Evolutionary conservation across 2,329 filamentous ascomycete species (phyloP), one percentile per base, ranked within the genome.

Genomic region (Aspergillus aculeatus): DNA sequence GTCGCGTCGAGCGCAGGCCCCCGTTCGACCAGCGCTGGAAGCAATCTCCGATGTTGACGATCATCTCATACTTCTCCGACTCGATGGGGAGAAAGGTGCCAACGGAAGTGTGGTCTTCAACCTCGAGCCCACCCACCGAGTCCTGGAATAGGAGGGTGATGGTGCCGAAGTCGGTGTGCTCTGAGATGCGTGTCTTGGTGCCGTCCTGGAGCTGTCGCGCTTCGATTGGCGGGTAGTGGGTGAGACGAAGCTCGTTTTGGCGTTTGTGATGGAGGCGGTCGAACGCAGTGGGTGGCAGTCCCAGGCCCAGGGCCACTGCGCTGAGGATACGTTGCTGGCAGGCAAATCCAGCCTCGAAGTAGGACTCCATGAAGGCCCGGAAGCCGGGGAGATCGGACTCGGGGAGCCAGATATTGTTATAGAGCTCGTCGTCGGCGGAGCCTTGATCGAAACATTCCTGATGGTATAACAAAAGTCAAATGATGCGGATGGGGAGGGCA

Each of bases 21-120:
- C 82, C 80, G 68, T 83, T 83, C 56, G 77, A 80, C 49, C 82
- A 73, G 19, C 81, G 73, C 76, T 82, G 81, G 69, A 83, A 72
- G 54, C 80, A 82, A 61, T 83, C 81, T 5, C 80, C 81, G 61
- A 83, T 81, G 60, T 83, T 83, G 47, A 83, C 75, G 5, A 83
- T 79, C n/a, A 83, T 66, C 26, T 66, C 67, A 5, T 56, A 55
- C 4, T 58, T 41, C 4, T 50, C 21, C 1, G 60, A 60, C 48
- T 56, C 61, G 14, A n/a, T 16, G 4, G 65, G 7, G 59, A 58
- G 49, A 62, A 69, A 1, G 19, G 47, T 2, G 65, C 67, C 4
- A 41, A 50, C 2, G 54, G 47, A 12, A 60, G 44, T 26, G 32
- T 68, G 65, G 32, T 69, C 64, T 47, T 68, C 64, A 2, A 71